Percentiles rank a stretch among this genome's conserved stretches.
Conservation (phyloP, 768 basidiomycete species). For the Panaeolus papilionaceus region DNA sequence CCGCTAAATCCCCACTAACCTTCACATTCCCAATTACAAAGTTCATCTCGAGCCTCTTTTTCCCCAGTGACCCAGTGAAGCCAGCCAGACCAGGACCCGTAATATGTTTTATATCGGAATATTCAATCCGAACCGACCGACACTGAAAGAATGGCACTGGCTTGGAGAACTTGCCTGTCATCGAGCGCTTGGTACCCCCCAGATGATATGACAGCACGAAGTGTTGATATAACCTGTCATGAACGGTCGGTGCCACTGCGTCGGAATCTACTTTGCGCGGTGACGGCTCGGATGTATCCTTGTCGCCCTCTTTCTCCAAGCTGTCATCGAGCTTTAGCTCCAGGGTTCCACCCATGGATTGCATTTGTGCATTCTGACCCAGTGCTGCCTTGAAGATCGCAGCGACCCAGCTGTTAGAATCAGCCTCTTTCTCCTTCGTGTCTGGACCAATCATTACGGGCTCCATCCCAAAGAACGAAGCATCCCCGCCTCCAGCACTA, state of each 20-base stretch:
- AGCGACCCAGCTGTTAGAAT: background rate
- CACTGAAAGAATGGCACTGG: constrained; percentile 2
- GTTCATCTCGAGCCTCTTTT: constrained; percentile 3
- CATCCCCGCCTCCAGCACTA: background rate
- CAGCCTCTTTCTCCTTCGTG: background rate
- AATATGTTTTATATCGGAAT: background rate
- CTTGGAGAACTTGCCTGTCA: constrained; percentile 7
- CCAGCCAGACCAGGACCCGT: constrained; percentile 2
- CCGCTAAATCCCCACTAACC: background rate
- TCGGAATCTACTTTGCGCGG: constrained; percentile 4
- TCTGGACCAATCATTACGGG: background rate
- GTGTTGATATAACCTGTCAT: constrained; percentile 9
- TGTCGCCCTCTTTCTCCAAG: background rate
- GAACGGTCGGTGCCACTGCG: background rate
- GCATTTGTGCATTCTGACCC: background rate
- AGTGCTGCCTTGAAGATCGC: constrained; percentile 7
- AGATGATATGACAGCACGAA: constrained; percentile 8
- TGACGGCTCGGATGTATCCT: constrained; percentile 9
- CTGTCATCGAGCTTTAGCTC: background rate
- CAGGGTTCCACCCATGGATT: background rate
- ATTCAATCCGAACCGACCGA: background rate
- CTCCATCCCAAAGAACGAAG: background rate
- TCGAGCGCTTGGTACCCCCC: background rate
- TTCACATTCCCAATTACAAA: background rate
- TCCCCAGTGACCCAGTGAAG: background rate